phyloP scores from a whole-genome alignment of 2,329 filamentous ascomycete genomes.

The Xylaria sp. region DNA sequence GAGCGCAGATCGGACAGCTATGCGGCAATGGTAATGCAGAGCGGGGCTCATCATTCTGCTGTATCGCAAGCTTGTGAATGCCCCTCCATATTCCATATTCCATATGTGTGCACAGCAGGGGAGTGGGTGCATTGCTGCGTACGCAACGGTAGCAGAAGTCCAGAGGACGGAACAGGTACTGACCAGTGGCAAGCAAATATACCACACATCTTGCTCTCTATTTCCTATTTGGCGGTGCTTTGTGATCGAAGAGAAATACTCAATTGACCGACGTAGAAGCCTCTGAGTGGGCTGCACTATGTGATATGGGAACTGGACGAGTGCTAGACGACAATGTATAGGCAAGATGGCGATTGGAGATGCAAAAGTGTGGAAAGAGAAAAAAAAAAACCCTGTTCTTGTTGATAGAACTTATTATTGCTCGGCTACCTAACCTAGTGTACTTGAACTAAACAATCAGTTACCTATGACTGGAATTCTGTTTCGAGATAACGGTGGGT shows the following conservation, averaged over 20 bases:
- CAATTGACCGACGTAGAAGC: neutral
- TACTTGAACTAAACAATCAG: constrained; percentile 1
- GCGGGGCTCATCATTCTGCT: constrained; percentile 48
- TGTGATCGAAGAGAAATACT: neutral
- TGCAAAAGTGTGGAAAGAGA: neutral
- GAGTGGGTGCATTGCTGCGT: neutral
- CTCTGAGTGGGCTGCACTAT: neutral
- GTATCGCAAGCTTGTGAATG: constrained; percentile 44
- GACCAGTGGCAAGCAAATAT: constrained; percentile 96
- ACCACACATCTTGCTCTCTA: constrained; percentile 80
- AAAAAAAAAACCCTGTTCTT: neutral
- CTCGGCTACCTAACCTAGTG: neutral
- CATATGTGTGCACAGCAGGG: neutral
- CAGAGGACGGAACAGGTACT: constrained; percentile 51
- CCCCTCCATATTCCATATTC: no score
- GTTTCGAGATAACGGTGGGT: constrained; percentile 31
- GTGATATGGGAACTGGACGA: neutral
- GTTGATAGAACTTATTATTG: constrained; percentile 8
- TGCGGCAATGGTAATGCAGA: constrained; percentile 18
- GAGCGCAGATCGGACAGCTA: neutral
- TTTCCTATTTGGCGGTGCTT: neutral
- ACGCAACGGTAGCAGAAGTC: no score
- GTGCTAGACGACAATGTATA: neutral
- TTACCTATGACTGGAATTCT: constrained; percentile 28
- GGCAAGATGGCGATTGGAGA: neutral